phyloP scores from a whole-genome alignment of 192 early-diverging fungal species.

The Coemansia brasiliensis region DNA sequence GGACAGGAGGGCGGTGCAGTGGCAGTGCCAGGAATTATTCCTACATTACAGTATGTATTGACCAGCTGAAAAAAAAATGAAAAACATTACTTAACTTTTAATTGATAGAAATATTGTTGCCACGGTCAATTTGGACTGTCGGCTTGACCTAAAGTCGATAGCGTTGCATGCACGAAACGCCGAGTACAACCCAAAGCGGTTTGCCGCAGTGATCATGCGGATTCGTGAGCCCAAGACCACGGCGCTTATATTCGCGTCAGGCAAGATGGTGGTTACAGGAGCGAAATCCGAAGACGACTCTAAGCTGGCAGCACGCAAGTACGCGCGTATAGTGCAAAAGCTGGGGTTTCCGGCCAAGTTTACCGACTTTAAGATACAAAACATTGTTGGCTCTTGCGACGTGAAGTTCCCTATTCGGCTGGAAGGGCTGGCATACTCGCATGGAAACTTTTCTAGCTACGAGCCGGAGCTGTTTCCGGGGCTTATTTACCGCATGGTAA shows the following conservation, averaged over 20 bases:
- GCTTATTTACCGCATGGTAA: slow-evolving; percentile 98
- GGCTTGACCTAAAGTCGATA: slow-evolving; percentile 97
- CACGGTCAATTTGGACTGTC: slow-evolving; percentile 97
- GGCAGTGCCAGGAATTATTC: slow-evolving; percentile 47
- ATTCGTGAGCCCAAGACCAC: slow-evolving; percentile 99
- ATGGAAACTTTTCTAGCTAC: slow-evolving; percentile 86
- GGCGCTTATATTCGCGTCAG: slow-evolving; percentile 97
- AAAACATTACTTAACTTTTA: slow-evolving; percentile 1
- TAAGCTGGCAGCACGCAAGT: slow-evolving; percentile 95
- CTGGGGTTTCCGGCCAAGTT: slow-evolving; percentile 98
- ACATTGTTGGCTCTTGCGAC: slow-evolving; percentile 98
- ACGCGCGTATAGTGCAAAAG: slow-evolving; percentile 98
- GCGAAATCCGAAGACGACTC: slow-evolving; percentile 98
- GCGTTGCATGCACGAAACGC: slow-evolving; percentile 99
- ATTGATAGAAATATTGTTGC: slow-evolving; percentile 84
- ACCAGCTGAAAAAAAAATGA: background rate
- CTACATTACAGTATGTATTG: slow-evolving; percentile 40
- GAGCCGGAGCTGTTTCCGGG: slow-evolving; percentile 99
- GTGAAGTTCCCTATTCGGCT: slow-evolving; percentile 99
- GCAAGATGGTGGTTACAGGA: slow-evolving; percentile 99
- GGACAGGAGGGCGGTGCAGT: slow-evolving; percentile 17
- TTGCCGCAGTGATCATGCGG: slow-evolving; percentile 99
- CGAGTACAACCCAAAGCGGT: slow-evolving; percentile 99
- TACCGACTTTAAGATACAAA: slow-evolving; percentile 99
- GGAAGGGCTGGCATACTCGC: slow-evolving; percentile 92